Conservation (phyloP, 805 yeast genomes). For the Kodamaea jinghongensis region DNA sequence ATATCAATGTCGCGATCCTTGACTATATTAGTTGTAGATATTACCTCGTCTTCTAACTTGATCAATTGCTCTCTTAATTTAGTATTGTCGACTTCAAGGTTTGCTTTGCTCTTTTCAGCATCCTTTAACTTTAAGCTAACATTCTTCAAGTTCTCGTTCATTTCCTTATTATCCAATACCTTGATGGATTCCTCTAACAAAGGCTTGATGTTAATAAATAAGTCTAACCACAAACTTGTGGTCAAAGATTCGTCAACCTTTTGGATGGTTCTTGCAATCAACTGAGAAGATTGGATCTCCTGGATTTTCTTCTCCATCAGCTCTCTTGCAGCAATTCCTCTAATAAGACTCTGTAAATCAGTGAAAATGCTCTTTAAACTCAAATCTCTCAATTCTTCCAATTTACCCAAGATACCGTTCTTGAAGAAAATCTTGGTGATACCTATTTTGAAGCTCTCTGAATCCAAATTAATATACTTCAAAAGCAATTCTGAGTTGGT, state of each 20-base stretch:
- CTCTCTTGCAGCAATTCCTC: slow-evolving; percentile 63
- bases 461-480: slow-evolving; percentile 58
- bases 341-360: slow-evolving; percentile 57
- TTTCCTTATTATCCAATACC: slow-evolving; percentile 53
- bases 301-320: slow-evolving; percentile 47
- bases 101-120: slow-evolving; percentile 28
- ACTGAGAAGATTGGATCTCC: slow-evolving; percentile 66
- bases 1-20: slow-evolving; percentile 49
- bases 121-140: slow-evolving; percentile 45
- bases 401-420: slow-evolving; percentile 71
- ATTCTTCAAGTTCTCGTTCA: slow-evolving; percentile 53
- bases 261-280: slow-evolving; percentile 60
- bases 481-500: slow-evolving; percentile 69
- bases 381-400: slow-evolving; percentile 74
- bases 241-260: slow-evolving; percentile 44
- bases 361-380: slow-evolving; percentile 55
- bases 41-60: slow-evolving; percentile 33
- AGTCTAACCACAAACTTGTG: slow-evolving; percentile 74
- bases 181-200: slow-evolving; percentile 62
- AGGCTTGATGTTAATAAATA: slow-evolving; percentile 73
- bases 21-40: slow-evolving; percentile 28
- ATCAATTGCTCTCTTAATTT: slow-evolving; percentile 39
- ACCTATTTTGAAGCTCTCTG: slow-evolving; percentile 62
- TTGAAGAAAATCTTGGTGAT: slow-evolving; percentile 71
- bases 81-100: slow-evolving; percentile 32